A percentile compares a stretch with the other conserved stretches of the same genome.
Evolutionary conservation across 2,329 filamentous ascomycete genomes (phyloP).

Genomic region (Trichoderma atroviride): DNA sequence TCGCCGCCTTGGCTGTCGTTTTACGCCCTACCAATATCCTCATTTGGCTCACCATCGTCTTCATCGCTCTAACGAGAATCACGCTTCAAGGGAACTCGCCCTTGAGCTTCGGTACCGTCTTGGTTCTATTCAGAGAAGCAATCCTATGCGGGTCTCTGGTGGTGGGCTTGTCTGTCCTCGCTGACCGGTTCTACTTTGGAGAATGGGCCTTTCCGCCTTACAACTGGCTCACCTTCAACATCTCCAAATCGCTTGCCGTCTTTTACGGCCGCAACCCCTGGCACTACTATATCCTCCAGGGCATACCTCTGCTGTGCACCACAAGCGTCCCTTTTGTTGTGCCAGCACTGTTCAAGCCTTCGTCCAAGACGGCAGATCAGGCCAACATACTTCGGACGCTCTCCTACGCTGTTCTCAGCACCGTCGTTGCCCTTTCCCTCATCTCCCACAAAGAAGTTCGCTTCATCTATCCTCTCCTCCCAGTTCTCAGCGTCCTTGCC

Average conservation of each 20-base stretch:
- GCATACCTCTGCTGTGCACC: conserved; percentile 82
- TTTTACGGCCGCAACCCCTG: conserved; percentile 91
- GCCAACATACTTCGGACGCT: conserved; percentile 48
- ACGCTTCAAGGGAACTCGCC: conserved; percentile 44
- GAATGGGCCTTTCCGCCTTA: conserved; percentile 87
- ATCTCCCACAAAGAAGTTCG: conserved; percentile 96
- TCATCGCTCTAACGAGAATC: conserved; percentile 48
- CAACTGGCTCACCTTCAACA: conserved; percentile 87
- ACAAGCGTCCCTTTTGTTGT: conserved; percentile 78
- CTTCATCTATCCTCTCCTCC: conserved; percentile 92
- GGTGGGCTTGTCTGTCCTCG: conserved; percentile 63
- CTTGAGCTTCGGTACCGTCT: conserved; percentile 47
- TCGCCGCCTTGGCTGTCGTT: conserved; percentile 81
- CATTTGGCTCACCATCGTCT: conserved; percentile 73
- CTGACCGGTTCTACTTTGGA: conserved; percentile 80
- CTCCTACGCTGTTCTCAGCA: conserved; percentile 60
- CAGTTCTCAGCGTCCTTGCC: conserved; percentile 79
- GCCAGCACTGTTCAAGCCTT: conserved; percentile 61
- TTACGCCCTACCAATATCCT: conserved; percentile 87
- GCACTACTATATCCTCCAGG: conserved; percentile 93
- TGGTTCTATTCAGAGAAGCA: conserved; percentile 64
- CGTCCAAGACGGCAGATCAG: conserved; percentile 39
- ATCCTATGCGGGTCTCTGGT: conserved; percentile 64
- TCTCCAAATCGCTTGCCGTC: conserved; percentile 81
- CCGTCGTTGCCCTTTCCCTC: conserved; percentile 66